Conservation (phyloP, 768 basidiomycete species). For the Fibroporia radiculosa region DNA sequence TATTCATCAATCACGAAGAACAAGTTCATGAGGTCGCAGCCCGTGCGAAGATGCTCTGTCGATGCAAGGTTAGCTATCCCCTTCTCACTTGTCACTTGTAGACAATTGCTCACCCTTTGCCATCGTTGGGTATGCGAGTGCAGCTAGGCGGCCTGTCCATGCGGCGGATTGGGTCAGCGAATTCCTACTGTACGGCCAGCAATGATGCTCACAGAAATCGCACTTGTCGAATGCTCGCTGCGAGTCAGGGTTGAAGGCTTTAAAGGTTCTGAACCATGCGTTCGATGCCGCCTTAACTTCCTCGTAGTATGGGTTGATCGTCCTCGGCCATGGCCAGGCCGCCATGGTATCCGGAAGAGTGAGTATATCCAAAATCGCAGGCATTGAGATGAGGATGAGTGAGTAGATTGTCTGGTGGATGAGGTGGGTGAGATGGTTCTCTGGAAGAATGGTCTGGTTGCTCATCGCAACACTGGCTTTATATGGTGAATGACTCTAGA, state of each 20-base stretch:
- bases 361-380: not conserved
- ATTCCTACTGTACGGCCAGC: too few species aligned
- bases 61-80: not conserved
- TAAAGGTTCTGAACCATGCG: slow-evolving; percentile 20
- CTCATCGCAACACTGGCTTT: too few species aligned
- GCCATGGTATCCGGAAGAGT: slow-evolving; percentile 21
- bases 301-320: slow-evolving; percentile 22
- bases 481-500: too few species aligned
- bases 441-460: too few species aligned
- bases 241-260: slow-evolving; percentile 17
- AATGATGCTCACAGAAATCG: slow-evolving; percentile 15
- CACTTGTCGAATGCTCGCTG: slow-evolving; percentile 22
- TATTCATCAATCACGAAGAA: slow-evolving; percentile 24
- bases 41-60: slow-evolving; percentile 7
- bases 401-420: not conserved
- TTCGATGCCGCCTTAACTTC: slow-evolving; percentile 18
- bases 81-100: not conserved
- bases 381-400: not conserved
- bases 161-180: not conserved
- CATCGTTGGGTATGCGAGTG: slow-evolving; percentile 6
- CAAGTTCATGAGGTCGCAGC: slow-evolving; percentile 20
- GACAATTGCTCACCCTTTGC: not conserved
- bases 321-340: slow-evolving; percentile 24
- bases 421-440: not conserved
- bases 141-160: slow-evolving; percentile 7